Conservation (phyloP, 2,329 filamentous ascomycete genomes). For the Penicillium janthinellum region DNA sequence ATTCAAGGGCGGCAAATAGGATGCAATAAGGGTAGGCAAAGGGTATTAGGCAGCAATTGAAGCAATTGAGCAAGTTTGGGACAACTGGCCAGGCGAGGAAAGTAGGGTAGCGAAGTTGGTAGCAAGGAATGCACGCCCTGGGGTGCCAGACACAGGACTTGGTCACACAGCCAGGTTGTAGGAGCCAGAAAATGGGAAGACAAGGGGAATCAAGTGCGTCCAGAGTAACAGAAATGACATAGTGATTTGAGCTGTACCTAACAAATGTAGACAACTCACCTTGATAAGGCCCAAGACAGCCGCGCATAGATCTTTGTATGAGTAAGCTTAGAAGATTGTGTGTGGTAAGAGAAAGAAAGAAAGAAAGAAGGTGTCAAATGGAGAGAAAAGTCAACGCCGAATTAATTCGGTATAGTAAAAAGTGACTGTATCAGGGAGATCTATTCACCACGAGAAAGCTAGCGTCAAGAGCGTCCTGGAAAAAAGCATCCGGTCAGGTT, state of each 20-base stretch:
- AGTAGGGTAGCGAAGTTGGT: not conserved
- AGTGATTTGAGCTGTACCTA: not conserved
- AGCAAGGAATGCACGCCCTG: not conserved
- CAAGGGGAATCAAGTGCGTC: not conserved
- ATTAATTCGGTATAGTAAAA: not conserved
- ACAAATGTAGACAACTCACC: not conserved
- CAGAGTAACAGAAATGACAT: not conserved
- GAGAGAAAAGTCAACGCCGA: not conserved
- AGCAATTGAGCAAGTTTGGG: not conserved
- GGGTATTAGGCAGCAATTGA: not conserved
- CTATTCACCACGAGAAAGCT: not conserved
- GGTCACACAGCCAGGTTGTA: not conserved
- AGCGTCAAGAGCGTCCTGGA: not conserved
- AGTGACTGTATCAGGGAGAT: not conserved
- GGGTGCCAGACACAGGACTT: not conserved
- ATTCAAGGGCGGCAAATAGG: not conserved
- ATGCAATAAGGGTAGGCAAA: not conserved
- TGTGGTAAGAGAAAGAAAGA: not conserved
- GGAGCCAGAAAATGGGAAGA: not conserved
- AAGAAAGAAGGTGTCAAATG: not conserved
- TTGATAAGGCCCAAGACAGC: constrained; percentile 7
- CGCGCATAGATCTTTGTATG: not conserved
- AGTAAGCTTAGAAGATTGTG: not conserved
- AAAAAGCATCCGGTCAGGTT: not conserved
- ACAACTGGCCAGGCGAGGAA: not conserved